phyloP scores from a whole-genome alignment of 352 stramenopile genomes.

The Phytophthora kernoviae region DNA sequence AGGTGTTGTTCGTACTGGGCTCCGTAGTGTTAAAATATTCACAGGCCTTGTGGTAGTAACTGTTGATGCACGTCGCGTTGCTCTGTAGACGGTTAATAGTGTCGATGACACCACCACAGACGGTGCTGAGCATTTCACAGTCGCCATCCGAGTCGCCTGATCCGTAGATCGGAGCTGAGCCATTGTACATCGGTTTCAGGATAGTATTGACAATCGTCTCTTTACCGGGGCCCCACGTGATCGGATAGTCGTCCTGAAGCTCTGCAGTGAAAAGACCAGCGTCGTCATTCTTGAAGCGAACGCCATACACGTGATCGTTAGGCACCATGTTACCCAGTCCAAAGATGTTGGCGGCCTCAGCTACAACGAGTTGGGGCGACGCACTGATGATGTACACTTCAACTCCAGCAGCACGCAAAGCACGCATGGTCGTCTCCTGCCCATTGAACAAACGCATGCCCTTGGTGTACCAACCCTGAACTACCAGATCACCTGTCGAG shows the following conservation, averaged over 20 bases:
- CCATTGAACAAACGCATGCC: slow-evolving; percentile 52
- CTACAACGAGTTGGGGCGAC: slow-evolving; percentile 46
- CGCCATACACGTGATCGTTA: slow-evolving; percentile 39
- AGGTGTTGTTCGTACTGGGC: slow-evolving; percentile 37
- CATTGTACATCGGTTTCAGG: slow-evolving; percentile 39
- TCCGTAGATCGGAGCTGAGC: slow-evolving; percentile 40
- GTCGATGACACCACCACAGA: slow-evolving; percentile 48
- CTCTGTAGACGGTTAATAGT: slow-evolving; percentile 52
- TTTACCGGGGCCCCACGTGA: slow-evolving; percentile 56
- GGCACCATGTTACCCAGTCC: slow-evolving; percentile 46
- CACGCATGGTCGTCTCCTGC: slow-evolving; percentile 46
- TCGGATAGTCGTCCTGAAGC: slow-evolving; percentile 41
- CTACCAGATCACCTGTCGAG: slow-evolving; percentile 23
- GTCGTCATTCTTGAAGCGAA: slow-evolving; percentile 40
- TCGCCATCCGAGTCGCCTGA: slow-evolving; percentile 15
- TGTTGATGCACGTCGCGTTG: slow-evolving; percentile 42
- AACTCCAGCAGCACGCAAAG: slow-evolving; percentile 30
- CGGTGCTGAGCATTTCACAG: slow-evolving; percentile 48
- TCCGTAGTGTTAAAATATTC: slow-evolving; percentile 33
- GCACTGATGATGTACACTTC: slow-evolving; percentile 52
- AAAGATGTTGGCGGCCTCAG: slow-evolving; percentile 28
- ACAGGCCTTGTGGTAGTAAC: slow-evolving; percentile 53
- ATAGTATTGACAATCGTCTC: slow-evolving; percentile 38
- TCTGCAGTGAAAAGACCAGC: slow-evolving; percentile 39
- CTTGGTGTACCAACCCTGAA: slow-evolving; percentile 34